Conservation (phyloP, 2,329 filamentous ascomycete genomes). For the Didymella arachidicola region DNA sequence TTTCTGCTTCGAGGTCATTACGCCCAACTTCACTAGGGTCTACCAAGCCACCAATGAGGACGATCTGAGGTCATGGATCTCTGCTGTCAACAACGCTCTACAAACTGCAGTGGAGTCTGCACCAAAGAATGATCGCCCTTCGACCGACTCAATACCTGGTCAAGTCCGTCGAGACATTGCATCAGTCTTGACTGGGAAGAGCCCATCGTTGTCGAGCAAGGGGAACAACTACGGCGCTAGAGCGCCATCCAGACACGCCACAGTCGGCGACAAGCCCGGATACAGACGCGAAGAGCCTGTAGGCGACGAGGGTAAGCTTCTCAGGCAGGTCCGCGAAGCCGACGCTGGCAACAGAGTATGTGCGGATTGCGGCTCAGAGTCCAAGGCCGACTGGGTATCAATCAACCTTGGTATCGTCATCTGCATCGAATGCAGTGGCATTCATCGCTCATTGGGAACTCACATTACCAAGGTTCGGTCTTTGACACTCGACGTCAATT, state of each 20-base stretch:
- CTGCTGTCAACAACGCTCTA: conserved; percentile 93
- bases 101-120: conserved; percentile 93
- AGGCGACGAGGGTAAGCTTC: conserved; percentile 83
- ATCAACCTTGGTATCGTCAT: conserved; percentile 96
- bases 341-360: conserved; percentile 95
- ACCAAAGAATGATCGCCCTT: conserved; percentile 59
- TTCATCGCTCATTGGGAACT: conserved; percentile 93
- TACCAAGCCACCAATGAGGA: conserved; percentile 98
- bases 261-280: conserved; percentile 83
- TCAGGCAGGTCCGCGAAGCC: conserved; percentile 85
- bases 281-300: conserved; percentile 75
- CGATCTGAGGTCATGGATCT: conserved; percentile 97
- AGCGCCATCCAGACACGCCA: conserved; percentile 82
- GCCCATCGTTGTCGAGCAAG: conserved; percentile 71
- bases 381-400: conserved; percentile 98
- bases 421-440: conserved; percentile 97
- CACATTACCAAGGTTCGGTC: conserved; percentile 98
- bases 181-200: conserved; percentile 91
- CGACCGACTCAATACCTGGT: conserved; percentile 60
- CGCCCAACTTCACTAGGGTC: conserved; percentile 91
- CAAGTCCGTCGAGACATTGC: conserved; percentile 85
- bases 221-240: conserved; percentile 59
- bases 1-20: conserved; percentile 99
- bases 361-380: conserved; percentile 89
- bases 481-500: conserved; percentile 91